Base-by-base conservation (phyloP, 305 asterid genomes). In the Fraxinus sp. region DNA sequence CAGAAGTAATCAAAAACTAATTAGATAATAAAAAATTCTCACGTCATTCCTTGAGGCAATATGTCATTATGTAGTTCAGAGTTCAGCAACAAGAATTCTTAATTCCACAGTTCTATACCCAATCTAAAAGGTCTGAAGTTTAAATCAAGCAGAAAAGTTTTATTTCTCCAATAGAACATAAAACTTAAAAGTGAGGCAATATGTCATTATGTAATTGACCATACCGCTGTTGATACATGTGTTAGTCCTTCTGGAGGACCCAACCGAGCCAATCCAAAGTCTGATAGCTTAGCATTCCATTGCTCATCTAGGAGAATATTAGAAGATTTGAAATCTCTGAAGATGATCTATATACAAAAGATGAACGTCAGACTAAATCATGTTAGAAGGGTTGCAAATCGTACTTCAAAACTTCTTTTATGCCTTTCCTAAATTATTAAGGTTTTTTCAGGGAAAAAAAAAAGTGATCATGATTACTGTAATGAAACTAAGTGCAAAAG, bases 151-250 rank as follows among this genome's bases (percentile, higher is more conserved):
- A 64, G 33, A 64, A 5, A 35, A 57, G 74, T 22, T 70, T 28
- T 39, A 39, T 70, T 36, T 74, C 41, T 75, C 52, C 37, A 66
- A 74, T 18, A 36, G 57, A 37, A 77, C 33, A 71, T 52, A 83
- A n/a, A 44, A 44, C 52, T 44, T 16, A 49, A 49, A 80, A 78
- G 66, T 52, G 59, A 83, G 82, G 66, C 28, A 81, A 32, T 1
- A 86, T 11, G 24, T 71, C 28, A 32, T 33, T 7, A 22, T 24
- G n/a, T 76, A 46, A 49, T 52, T 39, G 32, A 79, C 78, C 91
- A 81, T 93, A 96, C 99, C 91, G 98, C 98, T 7, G 99, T 96
- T 11, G 99, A 93, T 73, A 94, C 97, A 85, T 97, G 99, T 77
- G 95, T 93, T 62, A 89, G 85, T 81, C 98, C 99, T 64, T 94